These are phyloP conservation scores for Funneliformis caledonium DNA, from an alignment of 371 early-diverging fungal species.

Conservation along the genomic window DNA sequence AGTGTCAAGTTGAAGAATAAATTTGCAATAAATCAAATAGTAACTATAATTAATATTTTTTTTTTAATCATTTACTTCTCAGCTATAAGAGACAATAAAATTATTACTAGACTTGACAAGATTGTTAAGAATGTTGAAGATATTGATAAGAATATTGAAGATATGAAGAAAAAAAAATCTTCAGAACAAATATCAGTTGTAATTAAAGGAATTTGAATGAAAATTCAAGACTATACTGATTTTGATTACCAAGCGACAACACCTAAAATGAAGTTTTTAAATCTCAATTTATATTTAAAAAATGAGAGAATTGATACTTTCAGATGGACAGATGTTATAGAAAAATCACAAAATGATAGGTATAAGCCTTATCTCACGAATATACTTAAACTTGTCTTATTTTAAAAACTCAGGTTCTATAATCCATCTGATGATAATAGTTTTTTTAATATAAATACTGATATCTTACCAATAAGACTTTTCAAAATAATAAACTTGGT, in stretches of 20 bases:
- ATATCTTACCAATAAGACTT: slow-evolving; percentile 24
- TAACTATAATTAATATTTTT: not conserved
- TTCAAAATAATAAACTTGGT: not conserved
- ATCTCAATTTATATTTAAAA: not conserved
- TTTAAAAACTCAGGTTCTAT: not conserved
- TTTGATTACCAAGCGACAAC: not conserved
- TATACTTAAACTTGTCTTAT: not conserved
- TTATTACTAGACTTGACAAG: too few relatives aligned
- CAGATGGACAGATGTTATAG: not conserved
- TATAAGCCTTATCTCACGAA: not conserved
- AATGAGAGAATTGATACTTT: slow-evolving; percentile 10
- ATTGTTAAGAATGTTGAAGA: too few relatives aligned
- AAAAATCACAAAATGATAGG: slow-evolving; percentile 8
- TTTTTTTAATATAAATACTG: slow-evolving; percentile 1
- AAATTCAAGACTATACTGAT: not conserved
- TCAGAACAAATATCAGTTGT: not conserved
- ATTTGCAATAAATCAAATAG: not conserved
- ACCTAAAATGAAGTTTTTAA: not conserved
- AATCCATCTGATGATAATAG: not conserved
- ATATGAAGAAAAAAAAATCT: not conserved
- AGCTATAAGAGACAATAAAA: not conserved
- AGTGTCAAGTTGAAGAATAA: not conserved
- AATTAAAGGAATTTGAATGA: not conserved
- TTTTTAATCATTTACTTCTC: not conserved
- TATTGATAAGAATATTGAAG: not conserved